Evolutionary conservation across 2,329 filamentous ascomycete genomes (phyloP), one percentile per base, ranked within the genome.

Genomic region (Berkeleyomyces rouxiae): DNA sequence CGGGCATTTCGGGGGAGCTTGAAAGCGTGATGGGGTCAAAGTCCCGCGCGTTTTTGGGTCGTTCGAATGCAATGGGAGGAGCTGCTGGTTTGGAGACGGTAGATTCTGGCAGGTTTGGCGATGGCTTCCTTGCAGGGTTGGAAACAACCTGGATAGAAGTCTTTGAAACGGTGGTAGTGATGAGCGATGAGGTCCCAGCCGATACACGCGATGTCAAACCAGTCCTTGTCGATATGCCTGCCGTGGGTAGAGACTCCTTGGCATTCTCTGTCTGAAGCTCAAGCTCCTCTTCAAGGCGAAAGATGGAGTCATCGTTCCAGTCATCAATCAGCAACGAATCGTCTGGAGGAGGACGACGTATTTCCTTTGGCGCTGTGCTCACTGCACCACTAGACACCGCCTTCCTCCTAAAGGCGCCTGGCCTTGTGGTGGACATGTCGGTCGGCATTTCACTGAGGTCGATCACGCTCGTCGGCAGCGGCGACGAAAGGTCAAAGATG

Each of bases 251-350:
- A 55, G 51, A 39, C 4, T 7, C n/a, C 13, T 16, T 39, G 42
- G 7, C 5, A 10, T 16, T 23, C n/a, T 33, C 36, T 6, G 23
- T 10, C 9, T 46, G 23, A 3, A 3, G 7, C 3, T 46, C 33
- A 7, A 59, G 31, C 9, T 46, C 16, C 37, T 37, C 23, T 10
- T 59, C 58, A 37, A 46, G 31, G 13, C 58, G 42, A 16, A 59
- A 59, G 44, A 59, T 46, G n/a, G 58, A 59, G 31, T 59, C 58
- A 7, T 59, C 58, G 13, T 59, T 46, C 58, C 58, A 59, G 37
- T 46, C 58, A 23, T 59, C 58, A 31, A 59, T 44, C 40, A 59
- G 7, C n/a, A 37, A 16, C 7, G 58, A n/a, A 31, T 47, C 40
- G n/a, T 59, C 58, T 16, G 58, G 7, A 7, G 33, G 31, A 37